Evolutionary conservation across 331 rosid species (phyloP).

Genomic region (Acacia pycnantha): DNA sequence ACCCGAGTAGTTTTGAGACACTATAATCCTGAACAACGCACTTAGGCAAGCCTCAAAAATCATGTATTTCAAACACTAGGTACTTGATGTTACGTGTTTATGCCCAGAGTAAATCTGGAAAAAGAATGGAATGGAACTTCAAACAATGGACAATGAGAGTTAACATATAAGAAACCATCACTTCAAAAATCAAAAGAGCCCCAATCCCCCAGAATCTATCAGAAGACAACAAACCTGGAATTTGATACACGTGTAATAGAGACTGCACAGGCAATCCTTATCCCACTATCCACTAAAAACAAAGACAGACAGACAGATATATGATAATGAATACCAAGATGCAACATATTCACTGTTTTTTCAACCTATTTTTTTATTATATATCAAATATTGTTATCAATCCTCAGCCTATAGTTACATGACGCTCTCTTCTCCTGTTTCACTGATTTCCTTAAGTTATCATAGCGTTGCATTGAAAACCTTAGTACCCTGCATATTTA

Average conservation of each 20-base stretch:
- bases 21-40: neutral
- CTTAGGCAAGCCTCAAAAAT: neutral
- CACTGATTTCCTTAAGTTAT: neutral
- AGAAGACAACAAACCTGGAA: constrained; percentile 9
- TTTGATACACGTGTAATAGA: neutral
- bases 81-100: neutral
- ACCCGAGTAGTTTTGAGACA: neutral
- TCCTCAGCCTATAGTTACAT: neutral
- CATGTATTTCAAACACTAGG: neutral
- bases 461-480: neutral
- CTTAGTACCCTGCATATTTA: neutral
- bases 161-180: neutral
- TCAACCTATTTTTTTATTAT: too few relatives aligned
- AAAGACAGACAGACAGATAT: neutral
- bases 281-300: neutral
- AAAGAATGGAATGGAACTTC: neutral
- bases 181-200: neutral
- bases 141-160: neutral
- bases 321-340: neutral
- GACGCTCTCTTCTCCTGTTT: neutral
- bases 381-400: neutral
- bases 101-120: neutral
- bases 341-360: neutral
- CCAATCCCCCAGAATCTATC: neutral
- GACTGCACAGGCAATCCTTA: constrained; percentile 12